Evolutionary conservation across 2,329 filamentous ascomycete genomes (phyloP), one percentile per base, ranked within the genome.

Genomic region (Leptodontidium sp.): DNA sequence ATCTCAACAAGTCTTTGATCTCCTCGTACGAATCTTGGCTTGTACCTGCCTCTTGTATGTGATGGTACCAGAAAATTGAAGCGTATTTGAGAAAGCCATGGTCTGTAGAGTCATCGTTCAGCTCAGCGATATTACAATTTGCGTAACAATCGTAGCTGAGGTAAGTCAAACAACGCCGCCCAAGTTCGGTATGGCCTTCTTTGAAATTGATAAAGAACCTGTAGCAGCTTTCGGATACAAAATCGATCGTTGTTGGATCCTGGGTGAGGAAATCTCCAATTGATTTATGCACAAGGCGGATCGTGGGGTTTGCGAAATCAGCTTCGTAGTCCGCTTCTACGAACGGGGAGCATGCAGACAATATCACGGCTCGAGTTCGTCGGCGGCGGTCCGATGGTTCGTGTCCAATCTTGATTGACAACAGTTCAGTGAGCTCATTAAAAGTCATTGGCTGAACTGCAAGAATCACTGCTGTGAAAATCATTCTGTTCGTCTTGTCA

Each of bases 51-150:
- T 61, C 35, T 26, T 49, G 14, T 14, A 70, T 7, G 26, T 70
- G 68, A 24, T 40, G 45, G 24, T 61, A 47, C 68, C 68, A 70
- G 47, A 64, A 68, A 26, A 61, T 68, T 4, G 65, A 55, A 32
- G 68, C 65, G 43, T 68, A 70, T 45, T 61, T 65, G 40, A 70
- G 38, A 12, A 70, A 40, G 5, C 61, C 68, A 64, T 70, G 57
- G 26, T 70, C 62, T 1, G 38, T 15, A 1, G 62, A 47, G n/a
- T 70, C 43, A 1, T 66, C 43, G 14, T 59, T 38, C 12, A 43
- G 15, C 2, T 35, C 24, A 7, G 45, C 32, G 17, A 62, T 26
- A 8, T 40, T n/a, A 15, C 66, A 66, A 50, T 65, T 52, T 12
- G 32, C 47, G 45, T 68, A 68, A 14, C 65, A 35, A 5, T 59